A percentile compares a stretch with the other conserved stretches of the same genome.
Conservation (phyloP, 805 yeast genomes). For the Saccharomyces kudriavzevii region DNA sequence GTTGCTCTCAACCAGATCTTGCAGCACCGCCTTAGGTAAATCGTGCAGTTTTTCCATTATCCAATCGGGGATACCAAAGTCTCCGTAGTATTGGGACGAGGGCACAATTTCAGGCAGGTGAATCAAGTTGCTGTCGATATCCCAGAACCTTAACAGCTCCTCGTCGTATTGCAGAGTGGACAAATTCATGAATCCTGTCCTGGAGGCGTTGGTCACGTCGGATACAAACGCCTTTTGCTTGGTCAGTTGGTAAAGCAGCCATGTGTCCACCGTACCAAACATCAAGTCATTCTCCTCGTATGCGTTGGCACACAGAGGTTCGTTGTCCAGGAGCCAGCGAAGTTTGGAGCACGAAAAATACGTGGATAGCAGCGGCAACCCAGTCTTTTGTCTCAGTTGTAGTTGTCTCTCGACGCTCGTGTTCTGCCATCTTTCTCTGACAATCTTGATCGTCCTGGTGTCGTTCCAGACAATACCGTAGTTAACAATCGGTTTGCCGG, state of each 20-base stretch:
- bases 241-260: constrained; percentile 84
- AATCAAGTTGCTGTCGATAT: constrained; percentile 59
- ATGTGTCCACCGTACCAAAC: constrained; percentile 92
- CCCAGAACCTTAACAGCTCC: constrained; percentile 69
- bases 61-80: constrained; percentile 54
- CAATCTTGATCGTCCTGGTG: constrained; percentile 71
- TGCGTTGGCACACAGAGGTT: constrained; percentile 52
- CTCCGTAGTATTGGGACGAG: constrained; percentile 70
- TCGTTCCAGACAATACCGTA: constrained; percentile 94
- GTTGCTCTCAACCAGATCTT: constrained; percentile 41
- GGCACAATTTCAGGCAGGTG: constrained; percentile 70
- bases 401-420: constrained; percentile 49
- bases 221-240: constrained; percentile 62
- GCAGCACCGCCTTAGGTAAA: constrained; percentile 32
- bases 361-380: constrained; percentile 74
- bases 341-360: constrained; percentile 87
- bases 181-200: constrained; percentile 85
- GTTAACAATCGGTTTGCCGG: constrained; percentile 75
- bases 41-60: not conserved
- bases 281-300: constrained; percentile 72
- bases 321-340: constrained; percentile 82
- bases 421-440: constrained; percentile 49
- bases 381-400: constrained; percentile 56
- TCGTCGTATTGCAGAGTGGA: constrained; percentile 68
- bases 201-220: constrained; percentile 85